Base-by-base conservation (phyloP, 768 basidiomycete genomes). In the Xerocomellus intermedius region DNA sequence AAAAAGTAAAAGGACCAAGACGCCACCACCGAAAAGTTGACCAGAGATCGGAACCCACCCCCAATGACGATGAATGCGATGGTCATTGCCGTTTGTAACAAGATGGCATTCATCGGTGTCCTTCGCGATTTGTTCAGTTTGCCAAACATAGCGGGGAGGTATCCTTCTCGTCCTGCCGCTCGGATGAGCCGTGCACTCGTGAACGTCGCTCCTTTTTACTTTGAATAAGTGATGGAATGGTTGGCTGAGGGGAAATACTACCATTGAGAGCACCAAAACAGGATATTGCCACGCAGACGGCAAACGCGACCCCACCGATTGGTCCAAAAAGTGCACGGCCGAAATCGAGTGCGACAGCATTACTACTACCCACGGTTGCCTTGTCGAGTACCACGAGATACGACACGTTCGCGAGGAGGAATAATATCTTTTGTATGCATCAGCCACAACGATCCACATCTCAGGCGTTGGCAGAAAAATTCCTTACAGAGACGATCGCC, bases 211-310 rank as follows among this genome's bases (percentile, higher is more conserved):
- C 85, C 86, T 89, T 57, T 50, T 55, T 46, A 26, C 26, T 38
- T 51, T 57, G 54, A 56, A 50, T 52, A 33, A 39, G 63, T 19
- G 17, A 50, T 32, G 10, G 2, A 39, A 51, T 7, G 28, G 8
- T 17, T 36, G 36, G 14, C 42, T 42, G 17, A 54, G 6, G 30
- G 22, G 28, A 52, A n/a, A 64, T 66, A 59, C 41, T 62, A 84
- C 94, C 90, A 68, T 97, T 96, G 49, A 99, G 73, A 2, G 97
- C 94, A 17, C 96, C 96, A 60, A 99, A 93, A 69, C 94, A 97
- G 3, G 94, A 97, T 54, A 98, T 80, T 1, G 94, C 91, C 14
- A 99, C 96, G 80, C 94, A 85, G 48, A 86, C 78, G 1, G 96
- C 92, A 67, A 99, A 97, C 16, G 94, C 63, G 6, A 84, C 82